phyloP scores from a whole-genome alignment of 352 stramenopile species.

The Thalassiosira livingstoniorum region DNA sequence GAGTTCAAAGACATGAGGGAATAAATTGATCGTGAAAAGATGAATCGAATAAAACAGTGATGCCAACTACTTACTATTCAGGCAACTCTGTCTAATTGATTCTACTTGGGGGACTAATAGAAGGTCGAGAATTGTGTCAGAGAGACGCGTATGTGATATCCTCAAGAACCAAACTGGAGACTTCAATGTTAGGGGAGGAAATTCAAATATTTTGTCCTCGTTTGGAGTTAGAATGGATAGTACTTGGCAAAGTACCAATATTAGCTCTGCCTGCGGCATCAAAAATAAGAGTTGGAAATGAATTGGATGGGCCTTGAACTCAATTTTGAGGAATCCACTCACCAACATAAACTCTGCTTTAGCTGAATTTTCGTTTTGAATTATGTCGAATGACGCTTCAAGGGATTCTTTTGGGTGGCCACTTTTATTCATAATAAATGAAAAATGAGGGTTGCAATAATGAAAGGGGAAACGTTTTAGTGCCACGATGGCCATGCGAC shows the following conservation, averaged over 20 bases:
- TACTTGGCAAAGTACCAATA: conserved; percentile 73
- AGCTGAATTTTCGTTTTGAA: conserved; percentile 63
- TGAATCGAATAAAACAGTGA: conserved; percentile 20
- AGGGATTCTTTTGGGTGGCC: conserved; percentile 75
- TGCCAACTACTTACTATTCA: conserved; percentile 47
- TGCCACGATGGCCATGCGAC: not conserved
- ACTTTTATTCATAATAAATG: conserved; percentile 13
- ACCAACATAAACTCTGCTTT: conserved; percentile 61
- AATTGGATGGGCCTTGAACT: too few relatives aligned
- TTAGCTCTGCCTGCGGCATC: conserved; percentile 75
- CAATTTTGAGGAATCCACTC: too few relatives aligned
- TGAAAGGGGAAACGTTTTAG: too few relatives aligned
- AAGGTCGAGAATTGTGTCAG: conserved; percentile 71
- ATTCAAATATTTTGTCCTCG: conserved; percentile 35
- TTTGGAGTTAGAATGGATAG: conserved; percentile 50
- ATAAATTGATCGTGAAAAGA: too few relatives aligned
- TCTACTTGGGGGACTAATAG: conserved; percentile 60
- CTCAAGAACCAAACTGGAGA: conserved; percentile 76
- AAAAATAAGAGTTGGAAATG: too few relatives aligned
- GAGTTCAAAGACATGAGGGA: too few relatives aligned
- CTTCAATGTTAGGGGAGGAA: conserved; percentile 46
- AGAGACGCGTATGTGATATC: conserved; percentile 64
- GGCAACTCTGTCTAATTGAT: conserved; percentile 35
- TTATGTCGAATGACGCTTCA: conserved; percentile 84
- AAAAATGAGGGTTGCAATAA: not conserved